A percentile compares a stretch with the other conserved stretches of the same genome.
Conservation (phyloP, 2,329 filamentous ascomycete genomes). For the Fonsecaea erecta region DNA sequence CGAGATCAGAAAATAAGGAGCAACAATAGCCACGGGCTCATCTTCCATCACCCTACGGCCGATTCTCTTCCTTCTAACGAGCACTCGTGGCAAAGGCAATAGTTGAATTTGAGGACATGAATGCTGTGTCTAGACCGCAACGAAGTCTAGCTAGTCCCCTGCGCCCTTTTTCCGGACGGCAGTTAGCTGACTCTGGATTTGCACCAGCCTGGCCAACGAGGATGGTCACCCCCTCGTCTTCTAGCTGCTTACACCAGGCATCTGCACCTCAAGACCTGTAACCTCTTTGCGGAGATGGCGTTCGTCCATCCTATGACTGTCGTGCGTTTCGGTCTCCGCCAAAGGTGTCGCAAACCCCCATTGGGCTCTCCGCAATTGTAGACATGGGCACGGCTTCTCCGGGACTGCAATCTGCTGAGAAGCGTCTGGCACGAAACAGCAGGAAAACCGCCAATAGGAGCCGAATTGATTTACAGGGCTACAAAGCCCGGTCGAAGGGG, state of each 20-base stretch:
- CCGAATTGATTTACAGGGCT: neutral
- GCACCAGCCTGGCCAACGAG: slow-evolving; percentile 7
- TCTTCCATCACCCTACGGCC: neutral
- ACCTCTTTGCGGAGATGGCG: slow-evolving; percentile 27
- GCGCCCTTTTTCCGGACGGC: slow-evolving; percentile 20
- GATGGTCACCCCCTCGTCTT: neutral
- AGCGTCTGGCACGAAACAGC: neutral
- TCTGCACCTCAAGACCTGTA: slow-evolving; percentile 2
- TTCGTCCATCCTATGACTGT: slow-evolving; percentile 7
- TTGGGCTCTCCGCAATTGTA: slow-evolving; percentile 16
- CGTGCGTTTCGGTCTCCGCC: neutral
- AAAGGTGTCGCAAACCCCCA: neutral
- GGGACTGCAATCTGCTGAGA: neutral
- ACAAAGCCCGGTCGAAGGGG: neutral
- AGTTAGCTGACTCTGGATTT: slow-evolving; percentile 10
- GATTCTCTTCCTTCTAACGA: neutral
- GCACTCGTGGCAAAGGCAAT: neutral
- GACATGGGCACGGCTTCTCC: slow-evolving; percentile 9
- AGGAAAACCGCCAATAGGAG: neutral
- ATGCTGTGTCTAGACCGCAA: slow-evolving; percentile 1
- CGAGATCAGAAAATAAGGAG: neutral
- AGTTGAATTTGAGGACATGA: neutral
- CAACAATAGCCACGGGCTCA: neutral
- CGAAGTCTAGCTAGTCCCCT: neutral
- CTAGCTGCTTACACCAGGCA: slow-evolving; percentile 5